Evolutionary conservation across 495 filamentous ascomycete species (phyloP).

Genomic region (Margaritispora aquatica): DNA sequence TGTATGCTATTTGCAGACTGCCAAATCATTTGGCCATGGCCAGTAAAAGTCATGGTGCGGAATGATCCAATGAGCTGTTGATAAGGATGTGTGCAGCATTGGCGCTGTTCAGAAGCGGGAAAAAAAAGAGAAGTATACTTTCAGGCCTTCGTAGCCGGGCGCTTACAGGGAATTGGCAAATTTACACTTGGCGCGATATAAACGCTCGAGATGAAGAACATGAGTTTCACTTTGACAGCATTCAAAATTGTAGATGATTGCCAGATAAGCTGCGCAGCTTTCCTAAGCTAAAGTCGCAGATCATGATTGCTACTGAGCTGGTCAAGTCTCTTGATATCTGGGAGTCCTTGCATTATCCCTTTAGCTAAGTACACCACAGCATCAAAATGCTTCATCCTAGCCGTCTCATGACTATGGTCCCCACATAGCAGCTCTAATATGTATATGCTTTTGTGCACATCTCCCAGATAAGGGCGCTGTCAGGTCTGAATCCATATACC

Average conservation of each 20-base stretch:
- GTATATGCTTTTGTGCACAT: not conserved
- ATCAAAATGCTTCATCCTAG: not conserved
- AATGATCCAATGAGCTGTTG: conserved; percentile 6
- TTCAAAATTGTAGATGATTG: not conserved
- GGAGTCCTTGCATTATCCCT: not conserved
- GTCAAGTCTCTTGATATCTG: no score
- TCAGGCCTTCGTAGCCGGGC: conserved; percentile 7
- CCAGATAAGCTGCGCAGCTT: no score
- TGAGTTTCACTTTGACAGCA: not conserved
- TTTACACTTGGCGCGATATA: not conserved
- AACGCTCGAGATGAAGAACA: not conserved
- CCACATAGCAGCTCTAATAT: not conserved
- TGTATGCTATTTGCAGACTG: conserved; percentile 20
- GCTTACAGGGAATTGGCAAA: conserved; percentile 9
- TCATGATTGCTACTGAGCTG: no score
- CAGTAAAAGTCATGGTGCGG: not conserved
- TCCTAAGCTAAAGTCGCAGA: not conserved
- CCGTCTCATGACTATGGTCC: not conserved
- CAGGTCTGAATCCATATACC: not conserved
- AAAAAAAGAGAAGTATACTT: not conserved
- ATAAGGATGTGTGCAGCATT: not conserved
- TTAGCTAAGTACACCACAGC: not conserved
- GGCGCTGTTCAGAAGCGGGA: not conserved
- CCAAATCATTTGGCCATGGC: conserved; percentile 5
- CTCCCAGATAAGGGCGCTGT: not conserved